Percentiles rank a stretch among this genome's conserved stretches.
These are phyloP conservation scores for Withania somnifera DNA, from an alignment of 305 asterid species.

Conservation along the genomic window DNA sequence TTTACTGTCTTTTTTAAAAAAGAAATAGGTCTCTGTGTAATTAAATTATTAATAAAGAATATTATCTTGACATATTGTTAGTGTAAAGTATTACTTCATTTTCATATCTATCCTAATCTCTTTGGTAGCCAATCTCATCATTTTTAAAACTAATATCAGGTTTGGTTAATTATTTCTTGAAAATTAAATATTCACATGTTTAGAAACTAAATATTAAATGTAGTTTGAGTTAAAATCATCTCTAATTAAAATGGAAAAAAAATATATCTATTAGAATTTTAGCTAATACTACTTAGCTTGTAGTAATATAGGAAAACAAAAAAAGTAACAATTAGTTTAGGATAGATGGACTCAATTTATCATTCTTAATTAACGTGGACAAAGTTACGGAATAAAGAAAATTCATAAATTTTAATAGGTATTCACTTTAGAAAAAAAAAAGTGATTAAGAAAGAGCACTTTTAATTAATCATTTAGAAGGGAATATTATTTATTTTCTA, in stretches of 20 bases:
- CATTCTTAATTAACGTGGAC: background rate
- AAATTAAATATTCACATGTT: background rate
- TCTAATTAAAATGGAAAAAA: background rate
- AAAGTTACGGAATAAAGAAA: background rate
- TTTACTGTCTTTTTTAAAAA: background rate
- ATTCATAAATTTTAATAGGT: background rate
- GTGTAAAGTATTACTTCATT: background rate
- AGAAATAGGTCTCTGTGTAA: background rate
- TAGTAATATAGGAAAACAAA: background rate
- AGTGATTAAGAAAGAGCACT: background rate
- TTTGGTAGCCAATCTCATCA: background rate
- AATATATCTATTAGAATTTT: too few relatives aligned
- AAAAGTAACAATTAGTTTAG: background rate
- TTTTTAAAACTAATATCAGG: background rate
- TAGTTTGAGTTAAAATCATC: background rate
- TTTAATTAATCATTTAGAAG: background rate
- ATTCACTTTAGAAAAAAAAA: background rate
- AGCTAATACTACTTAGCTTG: background rate
- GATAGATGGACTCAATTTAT: background rate
- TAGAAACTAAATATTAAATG: background rate
- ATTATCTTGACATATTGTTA: background rate
- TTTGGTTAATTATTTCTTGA: background rate
- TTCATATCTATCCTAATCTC: background rate
- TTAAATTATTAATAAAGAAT: background rate
- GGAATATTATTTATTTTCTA: background rate